Conservation (phyloP, 2,329 filamentous ascomycete genomes). For the Aspergillus luchuensis region DNA sequence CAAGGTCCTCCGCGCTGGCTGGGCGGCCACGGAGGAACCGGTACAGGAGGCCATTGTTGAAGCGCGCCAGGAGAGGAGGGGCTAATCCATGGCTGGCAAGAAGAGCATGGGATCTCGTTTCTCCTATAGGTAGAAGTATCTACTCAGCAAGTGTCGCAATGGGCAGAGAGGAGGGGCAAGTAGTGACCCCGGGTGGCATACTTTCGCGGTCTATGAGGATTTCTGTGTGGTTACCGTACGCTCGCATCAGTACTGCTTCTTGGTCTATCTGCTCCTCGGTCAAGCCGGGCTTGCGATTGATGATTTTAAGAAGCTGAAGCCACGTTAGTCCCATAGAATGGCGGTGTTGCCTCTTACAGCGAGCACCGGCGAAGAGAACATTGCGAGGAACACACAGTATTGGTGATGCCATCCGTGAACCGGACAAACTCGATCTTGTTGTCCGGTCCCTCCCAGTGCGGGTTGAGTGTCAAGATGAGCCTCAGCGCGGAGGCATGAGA, state of each 20-base stretch:
- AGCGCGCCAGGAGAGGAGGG: constrained; percentile 83
- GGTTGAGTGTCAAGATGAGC: constrained; percentile 76
- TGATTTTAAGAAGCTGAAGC: constrained; percentile 53
- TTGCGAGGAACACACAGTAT: constrained; percentile 63
- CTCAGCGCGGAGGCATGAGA: constrained; percentile 76
- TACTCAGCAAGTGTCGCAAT: constrained; percentile 40
- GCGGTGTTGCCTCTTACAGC: background rate
- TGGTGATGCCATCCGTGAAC: constrained; percentile 98
- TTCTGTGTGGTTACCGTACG: constrained; percentile 92
- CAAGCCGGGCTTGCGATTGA: constrained; percentile 60
- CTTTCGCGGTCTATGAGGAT: constrained; percentile 94
- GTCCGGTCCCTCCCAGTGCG: constrained; percentile 75
- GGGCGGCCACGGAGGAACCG: constrained; percentile 81
- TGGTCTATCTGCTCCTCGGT: constrained; percentile 77
- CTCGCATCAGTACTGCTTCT: constrained; percentile 84
- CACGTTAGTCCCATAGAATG: constrained; percentile 22
- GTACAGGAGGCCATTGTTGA: constrained; percentile 95
- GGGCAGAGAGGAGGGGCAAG: constrained; percentile 26
- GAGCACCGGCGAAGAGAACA: background rate
- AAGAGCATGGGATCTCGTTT: constrained; percentile 74
- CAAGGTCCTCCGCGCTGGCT: constrained; percentile 78
- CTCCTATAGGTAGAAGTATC: constrained; percentile 49
- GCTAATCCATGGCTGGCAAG: constrained; percentile 82
- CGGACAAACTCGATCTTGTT: constrained; percentile 80
- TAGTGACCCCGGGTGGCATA: constrained; percentile 49